Evolutionary conservation across 2,329 filamentous ascomycete genomes (phyloP).

Genomic region (Fusarium chuoi): DNA sequence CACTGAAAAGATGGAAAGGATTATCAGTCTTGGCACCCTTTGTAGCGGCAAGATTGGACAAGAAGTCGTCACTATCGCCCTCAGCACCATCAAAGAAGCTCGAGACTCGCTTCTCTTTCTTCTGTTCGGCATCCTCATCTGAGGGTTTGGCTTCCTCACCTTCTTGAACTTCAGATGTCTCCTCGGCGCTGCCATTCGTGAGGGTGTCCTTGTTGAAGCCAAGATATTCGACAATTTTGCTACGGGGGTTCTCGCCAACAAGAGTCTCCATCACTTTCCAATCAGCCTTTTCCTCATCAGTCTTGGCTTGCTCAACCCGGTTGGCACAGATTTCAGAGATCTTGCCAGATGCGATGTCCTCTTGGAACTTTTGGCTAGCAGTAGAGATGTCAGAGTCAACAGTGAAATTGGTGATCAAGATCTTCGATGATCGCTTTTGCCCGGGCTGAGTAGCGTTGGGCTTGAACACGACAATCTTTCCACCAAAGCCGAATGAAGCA

Average conservation of each 20-base stretch:
- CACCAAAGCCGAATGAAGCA: slow-evolving; percentile 94
- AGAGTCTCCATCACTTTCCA: slow-evolving; percentile 95
- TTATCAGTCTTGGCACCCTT: slow-evolving; percentile 94
- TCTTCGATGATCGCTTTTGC: slow-evolving; percentile 76
- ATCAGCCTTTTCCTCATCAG: slow-evolving; percentile 92
- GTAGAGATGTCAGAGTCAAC: slow-evolving; percentile 87
- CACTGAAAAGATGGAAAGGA: slow-evolving; percentile 89
- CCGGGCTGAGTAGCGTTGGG: slow-evolving; percentile 67
- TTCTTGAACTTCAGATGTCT: slow-evolving; percentile 36
- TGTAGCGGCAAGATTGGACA: slow-evolving; percentile 84
- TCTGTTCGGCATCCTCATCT: slow-evolving; percentile 48
- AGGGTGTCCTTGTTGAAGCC: slow-evolving; percentile 78
- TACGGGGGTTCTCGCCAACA: slow-evolving; percentile 84
- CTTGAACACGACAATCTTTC: slow-evolving; percentile 84
- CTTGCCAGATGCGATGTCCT: slow-evolving; percentile 80
- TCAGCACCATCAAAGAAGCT: slow-evolving; percentile 80
- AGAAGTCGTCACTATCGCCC: slow-evolving; percentile 83
- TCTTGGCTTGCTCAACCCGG: slow-evolving; percentile 78
- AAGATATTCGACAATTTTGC: slow-evolving; percentile 86
- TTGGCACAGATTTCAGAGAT: slow-evolving; percentile 81
- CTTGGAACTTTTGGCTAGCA: slow-evolving; percentile 87
- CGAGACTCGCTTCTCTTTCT: slow-evolving; percentile 71
- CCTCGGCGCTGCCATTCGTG: slow-evolving; percentile 59
- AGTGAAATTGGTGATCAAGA: slow-evolving; percentile 88
- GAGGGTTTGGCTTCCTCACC: slow-evolving; percentile 41